Evolutionary conservation across 2,329 filamentous ascomycete species (phyloP).

Genomic region (Elsinoe perseae): DNA sequence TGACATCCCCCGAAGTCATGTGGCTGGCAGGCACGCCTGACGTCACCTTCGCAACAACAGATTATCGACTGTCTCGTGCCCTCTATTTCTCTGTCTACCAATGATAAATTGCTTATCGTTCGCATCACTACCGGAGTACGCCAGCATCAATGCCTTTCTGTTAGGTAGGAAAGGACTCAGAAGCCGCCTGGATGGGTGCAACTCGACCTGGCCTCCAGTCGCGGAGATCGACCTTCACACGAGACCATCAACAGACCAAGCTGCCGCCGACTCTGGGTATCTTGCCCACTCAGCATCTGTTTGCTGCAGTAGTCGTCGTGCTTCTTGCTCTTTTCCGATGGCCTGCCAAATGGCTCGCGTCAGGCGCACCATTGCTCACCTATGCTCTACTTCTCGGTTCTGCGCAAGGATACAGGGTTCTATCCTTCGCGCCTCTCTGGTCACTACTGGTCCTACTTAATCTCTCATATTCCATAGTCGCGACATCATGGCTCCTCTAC

Average conservation of each 20-base stretch:
- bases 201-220: neutral
- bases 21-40: neutral
- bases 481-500: slow-evolving; percentile 48
- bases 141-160: neutral
- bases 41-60: neutral
- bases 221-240: neutral
- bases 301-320: slow-evolving; percentile 17
- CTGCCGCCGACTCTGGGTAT: neutral
- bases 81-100: neutral
- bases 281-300: slow-evolving; percentile 11
- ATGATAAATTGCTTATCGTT: neutral
- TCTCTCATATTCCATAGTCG: slow-evolving; percentile 39
- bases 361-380: slow-evolving; percentile 35
- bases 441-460: slow-evolving; percentile 41
- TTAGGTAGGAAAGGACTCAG: neutral
- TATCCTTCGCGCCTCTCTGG: slow-evolving; percentile 42
- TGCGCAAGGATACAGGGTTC: slow-evolving; percentile 31
- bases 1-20: neutral
- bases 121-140: neutral
- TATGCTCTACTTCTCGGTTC: slow-evolving; percentile 33
- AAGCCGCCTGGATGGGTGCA: neutral
- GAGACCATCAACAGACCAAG: slow-evolving; percentile 3
- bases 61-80: neutral
- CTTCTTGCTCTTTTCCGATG: slow-evolving; percentile 24
- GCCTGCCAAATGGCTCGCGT: slow-evolving; percentile 34